These are phyloP conservation scores for Jaltomata sinuosa DNA, from an alignment of 257 asterid genomes.

Conservation along the genomic window DNA sequence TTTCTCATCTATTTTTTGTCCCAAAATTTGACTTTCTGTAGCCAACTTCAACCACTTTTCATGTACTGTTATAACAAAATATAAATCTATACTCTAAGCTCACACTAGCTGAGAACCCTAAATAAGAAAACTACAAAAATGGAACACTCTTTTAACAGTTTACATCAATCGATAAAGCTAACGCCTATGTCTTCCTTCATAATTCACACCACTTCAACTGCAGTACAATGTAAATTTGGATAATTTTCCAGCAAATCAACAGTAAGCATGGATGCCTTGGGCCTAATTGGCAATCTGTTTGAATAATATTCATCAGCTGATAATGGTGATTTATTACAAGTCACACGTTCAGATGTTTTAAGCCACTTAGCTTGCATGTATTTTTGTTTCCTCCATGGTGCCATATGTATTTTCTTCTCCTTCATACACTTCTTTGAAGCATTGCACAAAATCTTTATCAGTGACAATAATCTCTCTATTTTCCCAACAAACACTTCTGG, in stretches of 20 bases:
- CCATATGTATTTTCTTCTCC: constrained; percentile 83
- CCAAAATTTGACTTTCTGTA: too few species aligned
- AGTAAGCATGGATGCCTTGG: constrained; percentile 62
- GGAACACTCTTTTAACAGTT: neutral
- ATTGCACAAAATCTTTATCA: constrained; percentile 54
- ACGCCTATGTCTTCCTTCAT: too few species aligned
- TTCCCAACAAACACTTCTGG: constrained; percentile 78
- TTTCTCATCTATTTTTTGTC: too few species aligned
- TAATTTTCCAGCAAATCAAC: constrained; percentile 49
- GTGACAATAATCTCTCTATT: constrained; percentile 48
- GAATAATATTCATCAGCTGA: constrained; percentile 16
- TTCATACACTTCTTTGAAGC: constrained; percentile 85
- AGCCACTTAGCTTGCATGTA: constrained; percentile 97
- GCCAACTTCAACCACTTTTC: neutral
- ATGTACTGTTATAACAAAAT: neutral
- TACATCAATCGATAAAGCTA: neutral
- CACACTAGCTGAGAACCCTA: neutral
- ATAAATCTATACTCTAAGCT: neutral
- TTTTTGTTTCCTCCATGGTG: constrained; percentile 81
- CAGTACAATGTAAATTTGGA: constrained; percentile 31
- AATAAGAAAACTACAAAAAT: neutral
- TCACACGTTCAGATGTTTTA: constrained; percentile 25
- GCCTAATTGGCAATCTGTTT: constrained; percentile 27
- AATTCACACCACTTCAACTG: constrained; percentile 53
- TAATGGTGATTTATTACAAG: constrained; percentile 15